Evolutionary conservation across 768 basidiomycete genomes (phyloP).

Genomic region (Rhizopogon vinicolor): DNA sequence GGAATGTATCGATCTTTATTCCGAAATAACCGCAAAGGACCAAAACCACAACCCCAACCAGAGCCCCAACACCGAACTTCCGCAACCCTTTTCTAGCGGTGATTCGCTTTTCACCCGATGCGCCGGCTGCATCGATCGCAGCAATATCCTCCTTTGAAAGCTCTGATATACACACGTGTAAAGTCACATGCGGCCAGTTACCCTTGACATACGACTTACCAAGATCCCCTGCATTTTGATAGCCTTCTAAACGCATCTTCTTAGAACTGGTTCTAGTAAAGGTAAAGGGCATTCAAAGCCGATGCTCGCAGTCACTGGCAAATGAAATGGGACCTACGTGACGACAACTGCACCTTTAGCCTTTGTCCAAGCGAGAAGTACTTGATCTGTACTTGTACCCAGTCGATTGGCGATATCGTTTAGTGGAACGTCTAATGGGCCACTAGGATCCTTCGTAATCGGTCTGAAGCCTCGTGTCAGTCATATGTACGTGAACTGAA

Average conservation of each 20-base stretch:
- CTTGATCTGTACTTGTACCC: slow-evolving; percentile 55
- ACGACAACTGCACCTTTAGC: slow-evolving; percentile 62
- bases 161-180: slow-evolving; percentile 24
- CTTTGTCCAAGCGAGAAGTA: slow-evolving; percentile 69
- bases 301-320: background rate
- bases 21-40: slow-evolving; percentile 8
- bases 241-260: slow-evolving; percentile 59
- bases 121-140: slow-evolving; percentile 57
- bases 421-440: slow-evolving; percentile 60
- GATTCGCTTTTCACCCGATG: slow-evolving; percentile 12
- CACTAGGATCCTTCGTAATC: slow-evolving; percentile 53
- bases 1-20: background rate
- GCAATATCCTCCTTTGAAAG: slow-evolving; percentile 47
- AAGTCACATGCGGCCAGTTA: background rate
- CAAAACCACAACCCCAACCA: slow-evolving; percentile 7
- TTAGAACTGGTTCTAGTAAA: slow-evolving; percentile 56
- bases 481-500: background rate
- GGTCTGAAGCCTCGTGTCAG: slow-evolving; percentile 36
- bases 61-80: slow-evolving; percentile 1
- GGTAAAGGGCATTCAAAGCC: background rate
- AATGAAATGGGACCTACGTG: slow-evolving; percentile 37
- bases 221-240: slow-evolving; percentile 64
- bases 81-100: background rate
- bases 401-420: slow-evolving; percentile 47
- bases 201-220: slow-evolving; percentile 27